Evolutionary conservation across 139 green algal genomes (phyloP).

Genomic region (Monoraphidium neglectum): DNA sequence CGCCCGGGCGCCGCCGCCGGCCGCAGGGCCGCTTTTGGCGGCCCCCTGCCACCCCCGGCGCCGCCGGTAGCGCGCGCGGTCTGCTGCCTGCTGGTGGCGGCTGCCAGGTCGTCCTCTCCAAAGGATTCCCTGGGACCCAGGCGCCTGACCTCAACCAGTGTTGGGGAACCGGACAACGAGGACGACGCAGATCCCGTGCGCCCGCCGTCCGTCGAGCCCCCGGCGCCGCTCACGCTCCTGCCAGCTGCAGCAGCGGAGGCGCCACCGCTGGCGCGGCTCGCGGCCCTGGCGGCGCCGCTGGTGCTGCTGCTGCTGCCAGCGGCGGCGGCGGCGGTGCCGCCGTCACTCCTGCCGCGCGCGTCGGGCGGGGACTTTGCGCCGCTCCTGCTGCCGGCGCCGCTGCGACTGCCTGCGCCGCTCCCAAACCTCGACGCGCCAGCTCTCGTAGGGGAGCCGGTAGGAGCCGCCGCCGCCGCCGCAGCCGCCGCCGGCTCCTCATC

Average conservation of each 20-base stretch:
- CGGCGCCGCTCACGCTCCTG: too few relatives aligned
- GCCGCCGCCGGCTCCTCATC: too few relatives aligned
- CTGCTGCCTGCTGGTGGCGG: background rate
- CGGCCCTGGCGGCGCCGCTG: background rate
- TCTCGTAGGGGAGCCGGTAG: background rate
- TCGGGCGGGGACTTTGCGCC: too few relatives aligned
- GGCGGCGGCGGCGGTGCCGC: too few relatives aligned
- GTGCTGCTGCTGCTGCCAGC: background rate
- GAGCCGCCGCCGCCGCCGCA: background rate
- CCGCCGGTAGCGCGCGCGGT: background rate
- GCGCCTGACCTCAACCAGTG: slow-evolving; percentile 5
- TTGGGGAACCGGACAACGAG: background rate
- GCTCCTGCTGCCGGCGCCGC: slow-evolving; percentile 1
- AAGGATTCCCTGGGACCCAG: slow-evolving; percentile 3
- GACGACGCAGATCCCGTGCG: background rate
- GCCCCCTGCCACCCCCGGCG: background rate
- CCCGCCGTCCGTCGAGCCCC: too few relatives aligned
- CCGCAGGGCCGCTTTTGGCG: background rate
- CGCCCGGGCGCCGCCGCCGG: background rate
- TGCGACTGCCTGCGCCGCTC: background rate
- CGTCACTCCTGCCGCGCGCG: too few relatives aligned
- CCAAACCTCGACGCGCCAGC: background rate
- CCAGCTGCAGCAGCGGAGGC: background rate
- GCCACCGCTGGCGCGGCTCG: background rate
- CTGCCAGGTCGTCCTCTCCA: slow-evolving; percentile 12